Conservation (phyloP, 345 rosid species). For the Hypericum perforatum region DNA sequence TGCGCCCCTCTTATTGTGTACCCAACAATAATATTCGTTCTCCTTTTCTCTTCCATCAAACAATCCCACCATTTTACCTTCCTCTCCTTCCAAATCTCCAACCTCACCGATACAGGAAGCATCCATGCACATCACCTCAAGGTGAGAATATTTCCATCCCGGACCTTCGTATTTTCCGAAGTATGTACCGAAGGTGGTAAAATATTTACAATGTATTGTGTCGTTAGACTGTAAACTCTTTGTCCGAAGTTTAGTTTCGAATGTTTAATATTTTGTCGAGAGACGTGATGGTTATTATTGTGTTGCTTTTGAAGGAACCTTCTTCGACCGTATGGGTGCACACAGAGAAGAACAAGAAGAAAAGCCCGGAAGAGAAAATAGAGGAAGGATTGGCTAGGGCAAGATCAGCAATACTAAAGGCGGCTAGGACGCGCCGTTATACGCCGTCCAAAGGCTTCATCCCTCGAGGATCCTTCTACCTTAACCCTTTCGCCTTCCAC, state of each 20-base stretch:
- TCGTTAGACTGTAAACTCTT: no score
- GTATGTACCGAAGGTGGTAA: no score
- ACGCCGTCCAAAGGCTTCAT: conserved; percentile 15
- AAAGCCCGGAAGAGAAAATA: conserved; percentile 25
- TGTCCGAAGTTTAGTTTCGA: no score
- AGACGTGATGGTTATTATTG: no score
- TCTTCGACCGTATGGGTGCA: conserved; percentile 3
- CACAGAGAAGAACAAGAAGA: conserved; percentile 29
- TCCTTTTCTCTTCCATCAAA: conserved; percentile 33
- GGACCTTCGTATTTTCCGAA: no score
- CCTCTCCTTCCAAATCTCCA: conserved; percentile 10
- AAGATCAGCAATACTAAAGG: conserved; percentile 48
- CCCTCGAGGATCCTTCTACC: conserved; percentile 27
- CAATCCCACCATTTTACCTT: conserved; percentile 17
- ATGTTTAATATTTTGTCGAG: no score
- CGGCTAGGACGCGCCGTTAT: conserved; percentile 20
- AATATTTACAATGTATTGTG: no score
- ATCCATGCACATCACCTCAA: no score
- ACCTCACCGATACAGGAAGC: neutral
- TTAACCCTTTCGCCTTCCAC: conserved; percentile 43
- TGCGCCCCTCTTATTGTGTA: conserved; percentile 32
- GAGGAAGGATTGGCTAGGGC: conserved; percentile 56
- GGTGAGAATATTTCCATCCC: no score
- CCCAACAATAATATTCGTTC: conserved; percentile 34
- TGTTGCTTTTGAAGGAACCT: neutral